Conservation (phyloP, 805 yeast species). For the Lipomyces starkeyi region DNA sequence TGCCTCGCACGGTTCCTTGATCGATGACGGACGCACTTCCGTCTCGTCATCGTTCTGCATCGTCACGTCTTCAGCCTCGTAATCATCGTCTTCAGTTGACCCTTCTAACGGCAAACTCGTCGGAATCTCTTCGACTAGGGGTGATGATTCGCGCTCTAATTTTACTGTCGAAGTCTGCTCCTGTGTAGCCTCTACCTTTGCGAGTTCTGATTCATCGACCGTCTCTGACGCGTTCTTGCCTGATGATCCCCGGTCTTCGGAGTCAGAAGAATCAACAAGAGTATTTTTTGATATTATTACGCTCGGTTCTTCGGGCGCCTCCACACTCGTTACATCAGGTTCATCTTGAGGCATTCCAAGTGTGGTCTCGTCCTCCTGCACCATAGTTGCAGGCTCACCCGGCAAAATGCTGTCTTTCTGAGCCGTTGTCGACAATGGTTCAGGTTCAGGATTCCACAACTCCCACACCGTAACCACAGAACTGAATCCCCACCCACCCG, state of each 20-base stretch:
- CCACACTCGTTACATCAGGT: not conserved
- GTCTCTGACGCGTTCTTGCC: not conserved
- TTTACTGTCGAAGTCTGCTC: not conserved
- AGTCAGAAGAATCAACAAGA: not conserved
- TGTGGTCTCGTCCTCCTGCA: not conserved
- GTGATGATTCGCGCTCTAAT: not conserved
- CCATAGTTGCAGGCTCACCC: not conserved
- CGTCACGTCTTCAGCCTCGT: constrained; percentile 10
- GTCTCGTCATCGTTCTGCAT: not conserved
- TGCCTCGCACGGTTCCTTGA: not conserved
- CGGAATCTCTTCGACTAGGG: not conserved
- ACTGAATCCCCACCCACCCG: constrained; percentile 39
- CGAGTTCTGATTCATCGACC: not conserved
- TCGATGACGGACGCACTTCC: constrained; percentile 1
- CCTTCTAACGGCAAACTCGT: not conserved
- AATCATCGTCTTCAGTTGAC: not conserved
- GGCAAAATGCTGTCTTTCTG: not conserved
- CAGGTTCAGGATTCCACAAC: constrained; percentile 14
- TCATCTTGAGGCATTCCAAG: too few species aligned
- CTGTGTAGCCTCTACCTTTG: not conserved
- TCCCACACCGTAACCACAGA: constrained; percentile 26
- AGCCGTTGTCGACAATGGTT: too few species aligned
- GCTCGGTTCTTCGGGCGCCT: constrained; percentile 6
- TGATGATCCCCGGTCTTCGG: not conserved
- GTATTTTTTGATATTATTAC: not conserved